Base-by-base conservation (phyloP, 1,139 yeast genomes). In the Lodderomyces orthopsilosis region DNA sequence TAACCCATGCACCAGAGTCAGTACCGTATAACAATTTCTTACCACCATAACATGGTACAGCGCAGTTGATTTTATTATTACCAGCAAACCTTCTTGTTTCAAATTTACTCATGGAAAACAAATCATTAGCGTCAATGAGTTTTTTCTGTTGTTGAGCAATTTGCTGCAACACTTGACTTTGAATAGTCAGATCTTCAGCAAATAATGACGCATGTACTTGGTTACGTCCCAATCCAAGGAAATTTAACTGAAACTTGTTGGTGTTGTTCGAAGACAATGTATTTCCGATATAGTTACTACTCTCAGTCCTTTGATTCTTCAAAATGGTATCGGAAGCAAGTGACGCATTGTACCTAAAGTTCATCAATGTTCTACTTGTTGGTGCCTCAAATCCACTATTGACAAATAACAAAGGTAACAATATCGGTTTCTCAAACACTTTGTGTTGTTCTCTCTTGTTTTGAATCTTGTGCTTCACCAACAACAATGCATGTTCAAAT, bases 1-100 rank as follows among this genome's bases (percentile, higher is more conserved):
- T 82, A 38, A 89, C 81, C 75, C 87, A 94, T 6, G 93, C 83
- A 8, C 98, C 98, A 3, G 84, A 77, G 59, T 90, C 96, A 0
- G 98, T 90, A 40, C 98, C 98, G 57, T 88, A 91, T 38, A 93
- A 64, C 52, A 91, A 67, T 62, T 91, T 88, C 51, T 95, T 79
- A 19, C 98, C 98, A 45, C 97, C 97, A 58, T 93, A 96, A 61
- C 91, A 85, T 26, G 97, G 95, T 30, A 88, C 91, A 23, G 93
- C 94, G 69, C 98, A 90, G 57, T 88, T 90, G 53, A 93, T 89
- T 51, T 85, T 81, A 49, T 72, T 72, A 58, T 88, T 87, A 21
- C 84, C 82, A 39, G 71, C 69, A 62, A 91, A 91, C 57, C 83
- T 80, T 55, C 81, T 76, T 36, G 85, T 88, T 62, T 81, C 90